Base-by-base conservation (phyloP, 2,329 filamentous ascomycete genomes). In the Monilinia laxa region DNA sequence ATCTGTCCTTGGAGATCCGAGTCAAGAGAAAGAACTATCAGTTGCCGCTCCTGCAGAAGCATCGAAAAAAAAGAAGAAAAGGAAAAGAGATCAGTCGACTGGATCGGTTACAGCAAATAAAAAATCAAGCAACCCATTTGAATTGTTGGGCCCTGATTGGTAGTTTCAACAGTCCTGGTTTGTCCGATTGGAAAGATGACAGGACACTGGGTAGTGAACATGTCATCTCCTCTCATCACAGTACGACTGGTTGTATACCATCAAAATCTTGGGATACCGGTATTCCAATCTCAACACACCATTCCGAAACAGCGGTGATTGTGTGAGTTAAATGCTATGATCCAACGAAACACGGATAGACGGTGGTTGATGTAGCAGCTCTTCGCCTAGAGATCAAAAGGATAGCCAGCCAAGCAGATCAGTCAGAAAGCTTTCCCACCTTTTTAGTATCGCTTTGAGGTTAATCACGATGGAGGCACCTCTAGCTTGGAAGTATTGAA, bases 21-120 rank as follows among this genome's bases (percentile, higher is more conserved):
- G 25, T 54, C 35, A 54, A 47, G 23, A 28, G 3, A 35, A 38
- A 62, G 47, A 16, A 47, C 6, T n/a, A 38, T 47, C 18, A 23
- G 11, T 20, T 47, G 10, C 35, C 31, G 35, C 42, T 23, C 14
- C 55, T 23, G 45, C 23, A n/a, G 54, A 38, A 28, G 23, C 35
- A 1, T 31, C 54, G 12, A 66, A 64, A 20, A 18, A 70, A 64
- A 70, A 67, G 59, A 74, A 73, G 57, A 67, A 69, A n/a, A 73
- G 73, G 64, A 69, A 68, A 25, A 65, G 53, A 42, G 52, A 40
- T 2, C 31, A 57, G 12, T 16, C 20, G 25, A 56, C 12, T 3
- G 11, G 4, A 6, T 20, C 31, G 18, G n/a, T 49, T 14, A 16
- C 12, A 31, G 31, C 42, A 18, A 64, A 52, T 31, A 60, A 31